Evolutionary conservation across 2,329 filamentous ascomycete species (phyloP), one percentile per base, ranked within the genome.

Genomic region (Ophiostoma himal-ulmi): DNA sequence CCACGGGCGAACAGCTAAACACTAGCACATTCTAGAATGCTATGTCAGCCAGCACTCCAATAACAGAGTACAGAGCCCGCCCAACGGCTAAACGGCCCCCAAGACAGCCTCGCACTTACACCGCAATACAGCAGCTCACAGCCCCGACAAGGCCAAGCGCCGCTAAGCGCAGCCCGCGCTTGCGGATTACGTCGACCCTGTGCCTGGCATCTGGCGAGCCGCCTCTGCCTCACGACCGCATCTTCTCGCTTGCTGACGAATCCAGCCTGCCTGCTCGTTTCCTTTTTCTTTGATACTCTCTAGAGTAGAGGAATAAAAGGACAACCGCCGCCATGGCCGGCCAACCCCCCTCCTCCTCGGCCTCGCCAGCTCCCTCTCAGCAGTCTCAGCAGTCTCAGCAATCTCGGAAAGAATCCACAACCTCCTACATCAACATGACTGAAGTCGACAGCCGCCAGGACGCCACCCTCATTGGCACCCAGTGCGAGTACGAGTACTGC

Each of bases 401-500:
- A 11, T 3, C 52, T 57, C n/a, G n/a, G n/a, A 22, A 26, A 4
- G 71, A 81, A 69, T 82, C 83, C 67, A 84, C 83, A 66, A 84
- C 83, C 67, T 89, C 83, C 78, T 93, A 89, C 82, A 85, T 89
- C 78, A 86, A 85, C 73, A 94, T 94, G 90, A 84, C 90, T 66
- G 86, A 88, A 76, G 85, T 80, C 72, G 78, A 85, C 78, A 70
- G 62, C 48, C 73, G 68, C 71, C 74, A 80, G 14, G 73, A 74
- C 39, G 90, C 94, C 67, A 90, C 92, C 76, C 86, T 94, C 34
- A 90, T 98, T 75, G 95, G 95, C 80, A 88, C 88, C 73, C 94
- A 97, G 83, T 99, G 95, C 85, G 89, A 97, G 79, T 90, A 91
- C 81, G 84, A 90, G 74, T 96, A 93, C 84, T 99, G 95, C 84